A percentile compares a stretch with the other conserved stretches of the same genome.
Evolutionary conservation across 805 yeast species (phyloP).

Genomic region (Candida broadrunensis): DNA sequence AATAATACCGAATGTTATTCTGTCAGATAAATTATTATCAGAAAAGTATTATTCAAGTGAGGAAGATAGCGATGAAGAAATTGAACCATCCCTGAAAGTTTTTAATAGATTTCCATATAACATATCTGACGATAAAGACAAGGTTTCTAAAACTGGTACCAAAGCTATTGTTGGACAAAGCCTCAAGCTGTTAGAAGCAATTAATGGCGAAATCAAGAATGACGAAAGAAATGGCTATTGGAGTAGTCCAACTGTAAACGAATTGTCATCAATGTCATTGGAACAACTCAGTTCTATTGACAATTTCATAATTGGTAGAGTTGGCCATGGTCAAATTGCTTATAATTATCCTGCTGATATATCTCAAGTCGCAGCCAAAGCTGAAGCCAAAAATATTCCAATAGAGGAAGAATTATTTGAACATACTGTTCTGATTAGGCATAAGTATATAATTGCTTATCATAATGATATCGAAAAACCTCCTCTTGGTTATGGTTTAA

Average conservation of each 20-base stretch:
- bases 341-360: conserved; percentile 70
- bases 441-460: conserved; percentile 58
- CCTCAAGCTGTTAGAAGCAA: conserved; percentile 1
- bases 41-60: conserved; percentile 21
- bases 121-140: conserved; percentile 1
- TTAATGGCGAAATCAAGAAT: background rate
- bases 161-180: conserved; percentile 12
- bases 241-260: conserved; percentile 64
- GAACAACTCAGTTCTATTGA: conserved; percentile 54
- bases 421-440: conserved; percentile 36
- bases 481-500: conserved; percentile 63
- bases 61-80: conserved; percentile 14
- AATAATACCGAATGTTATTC: conserved; percentile 15
- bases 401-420: conserved; percentile 43
- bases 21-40: conserved; percentile 13
- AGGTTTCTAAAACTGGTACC: conserved; percentile 2
- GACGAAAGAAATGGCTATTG: conserved; percentile 49
- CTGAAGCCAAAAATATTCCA: conserved; percentile 26
- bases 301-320: conserved; percentile 66
- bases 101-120: conserved; percentile 12
- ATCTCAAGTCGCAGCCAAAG: conserved; percentile 45
- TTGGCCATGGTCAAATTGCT: conserved; percentile 64
- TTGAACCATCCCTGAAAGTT: conserved; percentile 2
- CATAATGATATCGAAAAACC: conserved; percentile 55
- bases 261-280: conserved; percentile 40